A percentile compares a stretch with the other conserved stretches of the same genome.
Conservation (phyloP, 2,329 filamentous ascomycete genomes). For the Talaromyces funiculosus region DNA sequence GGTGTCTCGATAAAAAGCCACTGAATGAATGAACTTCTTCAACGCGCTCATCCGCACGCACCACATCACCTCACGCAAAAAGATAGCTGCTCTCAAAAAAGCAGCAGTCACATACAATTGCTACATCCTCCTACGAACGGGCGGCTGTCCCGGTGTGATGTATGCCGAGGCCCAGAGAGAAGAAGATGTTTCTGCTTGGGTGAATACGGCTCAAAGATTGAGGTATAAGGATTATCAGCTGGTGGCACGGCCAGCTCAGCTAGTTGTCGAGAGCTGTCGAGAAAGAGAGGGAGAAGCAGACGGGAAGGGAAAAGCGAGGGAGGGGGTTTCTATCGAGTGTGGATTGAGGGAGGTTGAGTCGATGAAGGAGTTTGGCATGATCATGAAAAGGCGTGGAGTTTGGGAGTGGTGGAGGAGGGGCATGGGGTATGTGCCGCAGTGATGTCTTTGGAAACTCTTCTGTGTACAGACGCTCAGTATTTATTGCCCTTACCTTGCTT, state of each 20-base stretch:
- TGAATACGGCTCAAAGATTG: conserved; percentile 57
- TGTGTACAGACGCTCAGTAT: neutral
- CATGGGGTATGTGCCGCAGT: conserved; percentile 49
- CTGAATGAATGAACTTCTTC: conserved; percentile 27
- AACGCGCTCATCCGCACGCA: conserved; percentile 69
- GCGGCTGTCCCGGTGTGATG: conserved; percentile 70
- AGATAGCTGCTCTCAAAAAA: conserved; percentile 60
- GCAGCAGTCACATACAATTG: conserved; percentile 56
- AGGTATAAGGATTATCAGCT: conserved; percentile 70
- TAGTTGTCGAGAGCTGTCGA: conserved; percentile 17
- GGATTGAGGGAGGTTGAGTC: conserved; percentile 55
- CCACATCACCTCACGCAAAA: conserved; percentile 76
- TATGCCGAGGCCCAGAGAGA: conserved; percentile 61
- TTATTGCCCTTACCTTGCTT: neutral
- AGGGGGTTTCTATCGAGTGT: conserved; percentile 2
- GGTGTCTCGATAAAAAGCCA: neutral
- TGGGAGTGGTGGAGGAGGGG: conserved; percentile 61
- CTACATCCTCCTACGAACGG: conserved; percentile 61
- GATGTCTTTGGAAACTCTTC: neutral
- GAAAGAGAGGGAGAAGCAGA: conserved; percentile 25
- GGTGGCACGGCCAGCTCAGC: conserved; percentile 43
- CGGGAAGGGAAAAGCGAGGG: conserved; percentile 14
- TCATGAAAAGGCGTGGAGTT: conserved; percentile 57
- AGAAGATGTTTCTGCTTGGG: conserved; percentile 56
- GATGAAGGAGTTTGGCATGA: conserved; percentile 58